Conservation (phyloP, 768 basidiomycete genomes). For the Fomitopsis serialis region DNA sequence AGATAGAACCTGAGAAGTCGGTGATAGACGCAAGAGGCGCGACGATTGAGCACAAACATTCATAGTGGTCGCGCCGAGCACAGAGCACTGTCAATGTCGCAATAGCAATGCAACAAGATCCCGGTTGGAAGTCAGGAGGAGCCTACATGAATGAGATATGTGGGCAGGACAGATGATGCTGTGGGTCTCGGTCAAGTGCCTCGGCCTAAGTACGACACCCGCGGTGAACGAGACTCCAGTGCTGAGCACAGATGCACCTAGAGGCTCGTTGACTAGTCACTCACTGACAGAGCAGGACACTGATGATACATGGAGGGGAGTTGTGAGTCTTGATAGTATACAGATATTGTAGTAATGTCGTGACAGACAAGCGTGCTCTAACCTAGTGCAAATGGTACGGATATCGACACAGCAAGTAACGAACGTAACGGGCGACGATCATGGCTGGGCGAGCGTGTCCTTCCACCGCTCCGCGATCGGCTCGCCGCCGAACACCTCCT, state of each 20-base stretch:
- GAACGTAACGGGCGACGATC: not conserved
- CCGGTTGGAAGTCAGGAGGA: no score
- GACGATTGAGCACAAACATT: not conserved
- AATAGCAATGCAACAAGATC: no score
- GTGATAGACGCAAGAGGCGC: not conserved
- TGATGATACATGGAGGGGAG: not conserved
- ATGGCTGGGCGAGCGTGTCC: slow-evolving; percentile 40
- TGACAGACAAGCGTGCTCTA: not conserved
- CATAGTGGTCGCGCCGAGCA: not conserved
- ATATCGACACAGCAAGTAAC: not conserved
- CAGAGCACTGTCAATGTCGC: no score
- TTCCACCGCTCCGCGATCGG: slow-evolving; percentile 59
- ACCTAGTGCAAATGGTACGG: slow-evolving; percentile 1
- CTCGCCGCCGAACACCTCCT: slow-evolving; percentile 76
- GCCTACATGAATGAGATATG: no score
- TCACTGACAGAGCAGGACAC: no score
- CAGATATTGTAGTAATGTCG: not conserved
- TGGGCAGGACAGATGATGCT: no score
- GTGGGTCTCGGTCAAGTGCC: no score
- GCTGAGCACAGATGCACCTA: no score
- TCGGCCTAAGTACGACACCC: no score
- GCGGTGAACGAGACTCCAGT: no score
- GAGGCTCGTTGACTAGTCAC: no score
- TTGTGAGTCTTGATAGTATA: not conserved
- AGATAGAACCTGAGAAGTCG: not conserved